phyloP scores from a whole-genome alignment of 2,329 filamentous ascomycete species.

The Chaetomiaceae sp. region DNA sequence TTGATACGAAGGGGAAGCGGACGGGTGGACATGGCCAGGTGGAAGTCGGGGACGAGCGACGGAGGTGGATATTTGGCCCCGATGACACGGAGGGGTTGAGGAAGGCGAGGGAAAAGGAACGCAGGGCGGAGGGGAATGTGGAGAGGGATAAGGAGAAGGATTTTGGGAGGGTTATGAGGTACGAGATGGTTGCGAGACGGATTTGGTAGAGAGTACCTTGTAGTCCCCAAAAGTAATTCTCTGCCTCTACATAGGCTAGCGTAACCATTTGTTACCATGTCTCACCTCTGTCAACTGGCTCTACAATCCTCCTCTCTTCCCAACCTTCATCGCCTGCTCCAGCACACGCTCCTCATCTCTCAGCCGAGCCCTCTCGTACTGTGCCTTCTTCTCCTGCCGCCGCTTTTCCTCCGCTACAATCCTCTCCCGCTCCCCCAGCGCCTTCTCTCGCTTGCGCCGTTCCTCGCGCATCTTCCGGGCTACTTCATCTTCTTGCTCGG shows the following conservation, averaged over 20 bases:
- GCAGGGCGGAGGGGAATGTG: slow-evolving; percentile 57
- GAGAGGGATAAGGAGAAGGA: slow-evolving; percentile 54
- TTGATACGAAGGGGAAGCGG: slow-evolving; percentile 68
- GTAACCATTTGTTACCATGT: no score
- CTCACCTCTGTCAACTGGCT: no score
- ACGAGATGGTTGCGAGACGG: slow-evolving; percentile 93
- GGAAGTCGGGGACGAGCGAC: slow-evolving; percentile 83
- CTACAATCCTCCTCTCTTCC: slow-evolving; percentile 61
- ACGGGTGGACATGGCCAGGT: slow-evolving; percentile 80
- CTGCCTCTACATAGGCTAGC: no score
- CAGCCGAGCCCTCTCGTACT: slow-evolving; percentile 56
- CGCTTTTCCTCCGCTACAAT: slow-evolving; percentile 60
- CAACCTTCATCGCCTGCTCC: slow-evolving; percentile 63
- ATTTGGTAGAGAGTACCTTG: slow-evolving; percentile 67
- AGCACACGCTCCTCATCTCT: slow-evolving; percentile 65
- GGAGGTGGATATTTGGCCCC: slow-evolving; percentile 78
- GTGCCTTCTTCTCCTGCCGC: slow-evolving; percentile 54
- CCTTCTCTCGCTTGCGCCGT: slow-evolving; percentile 58
- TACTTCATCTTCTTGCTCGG: slow-evolving; percentile 51
- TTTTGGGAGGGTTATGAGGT: slow-evolving; percentile 67
- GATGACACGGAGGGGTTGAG: slow-evolving; percentile 72
- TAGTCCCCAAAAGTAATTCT: no score
- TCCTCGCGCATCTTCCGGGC: slow-evolving; percentile 47
- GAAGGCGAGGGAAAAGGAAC: slow-evolving; percentile 58
- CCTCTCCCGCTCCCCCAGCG: slow-evolving; percentile 60